Conservation (phyloP, 2,329 filamentous ascomycete species). For the Pseudofabraea citricarpa region DNA sequence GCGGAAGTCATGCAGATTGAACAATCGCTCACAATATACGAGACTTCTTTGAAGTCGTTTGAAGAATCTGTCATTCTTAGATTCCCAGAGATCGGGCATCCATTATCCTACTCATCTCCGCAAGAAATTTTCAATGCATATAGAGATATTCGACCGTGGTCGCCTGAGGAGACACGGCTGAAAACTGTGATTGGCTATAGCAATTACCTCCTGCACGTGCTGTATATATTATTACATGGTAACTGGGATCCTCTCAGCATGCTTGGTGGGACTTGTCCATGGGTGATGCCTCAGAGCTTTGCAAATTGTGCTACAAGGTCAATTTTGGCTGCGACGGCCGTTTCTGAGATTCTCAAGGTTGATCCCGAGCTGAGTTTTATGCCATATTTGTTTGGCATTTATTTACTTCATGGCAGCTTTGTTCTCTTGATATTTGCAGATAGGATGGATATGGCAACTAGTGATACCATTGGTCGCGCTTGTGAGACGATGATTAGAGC, state of each 20-base stretch:
- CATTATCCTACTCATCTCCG: background rate
- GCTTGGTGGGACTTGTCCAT: conserved; percentile 43
- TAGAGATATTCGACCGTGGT: conserved; percentile 4
- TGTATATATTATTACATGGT: conserved; percentile 41
- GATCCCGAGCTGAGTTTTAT: conserved; percentile 47
- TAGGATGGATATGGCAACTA: conserved; percentile 41
- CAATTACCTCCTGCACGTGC: conserved; percentile 41
- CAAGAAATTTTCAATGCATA: background rate
- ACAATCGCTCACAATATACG: background rate
- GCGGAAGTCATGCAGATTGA: conserved; percentile 16
- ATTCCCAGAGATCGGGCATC: background rate
- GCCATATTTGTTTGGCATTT: conserved; percentile 48
- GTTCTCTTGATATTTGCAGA: conserved; percentile 44
- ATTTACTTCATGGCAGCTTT: conserved; percentile 45
- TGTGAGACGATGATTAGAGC: conserved; percentile 46
- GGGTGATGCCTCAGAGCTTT: conserved; percentile 41
- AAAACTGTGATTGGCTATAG: conserved; percentile 40
- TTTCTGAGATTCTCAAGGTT: conserved; percentile 39
- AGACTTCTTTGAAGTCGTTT: background rate
- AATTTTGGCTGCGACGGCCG: conserved; percentile 39
- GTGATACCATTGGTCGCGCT: conserved; percentile 39
- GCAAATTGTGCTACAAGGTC: conserved; percentile 41
- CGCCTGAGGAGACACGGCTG: conserved; percentile 25
- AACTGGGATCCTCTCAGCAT: conserved; percentile 46
- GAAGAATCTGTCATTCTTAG: background rate